Percentiles rank a stretch among this genome's conserved stretches.
These are phyloP conservation scores for Aspergillus leporis DNA, from an alignment of 495 filamentous ascomycete species.

Conservation along the genomic window DNA sequence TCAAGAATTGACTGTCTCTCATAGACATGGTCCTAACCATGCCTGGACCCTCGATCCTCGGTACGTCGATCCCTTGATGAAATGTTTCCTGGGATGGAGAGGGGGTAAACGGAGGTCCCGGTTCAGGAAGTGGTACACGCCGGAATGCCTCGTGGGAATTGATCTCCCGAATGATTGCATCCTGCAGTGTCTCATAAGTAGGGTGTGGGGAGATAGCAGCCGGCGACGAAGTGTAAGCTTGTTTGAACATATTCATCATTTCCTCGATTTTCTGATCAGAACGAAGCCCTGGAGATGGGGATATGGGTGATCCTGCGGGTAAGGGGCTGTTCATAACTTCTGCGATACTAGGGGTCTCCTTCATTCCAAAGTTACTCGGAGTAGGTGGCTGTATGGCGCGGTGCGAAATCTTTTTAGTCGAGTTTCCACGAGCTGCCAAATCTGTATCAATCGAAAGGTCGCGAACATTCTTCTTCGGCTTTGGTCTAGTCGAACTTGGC, in stretches of 20 bases:
- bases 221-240: conserved; percentile 37
- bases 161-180: conserved; percentile 49
- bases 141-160: conserved; percentile 51
- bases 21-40: conserved; percentile 27
- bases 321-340: conserved; percentile 49
- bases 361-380: conserved; percentile 28
- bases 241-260: conserved; percentile 47
- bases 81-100: conserved; percentile 29
- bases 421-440: conserved; percentile 32
- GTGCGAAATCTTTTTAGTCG: conserved; percentile 36
- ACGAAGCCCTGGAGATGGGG: conserved; percentile 23
- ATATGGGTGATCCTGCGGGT: conserved; percentile 27
- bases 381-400: conserved; percentile 46
- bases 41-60: neutral
- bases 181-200: conserved; percentile 47
- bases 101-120: conserved; percentile 41
- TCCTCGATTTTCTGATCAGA: conserved; percentile 36
- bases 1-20: conserved; percentile 32
- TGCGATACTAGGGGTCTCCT: conserved; percentile 41
- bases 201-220: conserved; percentile 35
- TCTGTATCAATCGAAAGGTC: conserved; percentile 48
- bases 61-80: conserved; percentile 10
- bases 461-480: conserved; percentile 40
- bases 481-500: conserved; percentile 14
- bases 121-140: conserved; percentile 36